Evolutionary conservation across 2,329 filamentous ascomycete genomes (phyloP).

Genomic region (Monilinia fructigena): DNA sequence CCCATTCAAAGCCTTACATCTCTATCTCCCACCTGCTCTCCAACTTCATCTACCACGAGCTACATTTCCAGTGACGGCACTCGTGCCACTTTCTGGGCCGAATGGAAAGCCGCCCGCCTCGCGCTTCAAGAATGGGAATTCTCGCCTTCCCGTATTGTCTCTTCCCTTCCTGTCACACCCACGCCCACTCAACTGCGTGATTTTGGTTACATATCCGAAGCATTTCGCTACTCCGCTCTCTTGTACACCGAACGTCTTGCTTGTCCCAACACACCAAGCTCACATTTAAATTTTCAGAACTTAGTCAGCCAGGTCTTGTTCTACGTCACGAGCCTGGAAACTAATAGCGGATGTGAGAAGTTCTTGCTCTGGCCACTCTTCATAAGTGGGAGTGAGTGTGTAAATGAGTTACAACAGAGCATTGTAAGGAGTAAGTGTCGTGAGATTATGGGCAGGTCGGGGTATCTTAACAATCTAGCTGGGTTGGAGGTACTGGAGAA

Average conservation of each 20-base stretch:
- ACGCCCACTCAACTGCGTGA: conserved; percentile 67
- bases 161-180: conserved; percentile 50
- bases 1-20: conserved; percentile 29
- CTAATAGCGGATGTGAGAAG: conserved; percentile 72
- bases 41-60: not conserved
- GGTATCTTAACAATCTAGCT: conserved; percentile 90
- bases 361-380: conserved; percentile 94
- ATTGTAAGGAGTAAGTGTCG: conserved; percentile 77
- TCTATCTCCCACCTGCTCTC: conserved; percentile 40
- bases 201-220: conserved; percentile 79
- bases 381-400: conserved; percentile 84
- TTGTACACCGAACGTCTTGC: conserved; percentile 88
- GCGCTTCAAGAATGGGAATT: conserved; percentile 82
- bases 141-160: conserved; percentile 52
- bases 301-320: conserved; percentile 79
- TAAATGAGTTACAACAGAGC: conserved; percentile 74
- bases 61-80: conserved; percentile 51
- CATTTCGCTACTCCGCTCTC: conserved; percentile 84
- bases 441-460: conserved; percentile 83
- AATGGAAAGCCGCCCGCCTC: conserved; percentile 78
- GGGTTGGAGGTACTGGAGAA: conserved; percentile 83
- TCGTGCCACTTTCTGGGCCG: conserved; percentile 71
- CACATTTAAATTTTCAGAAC: conserved; percentile 75
- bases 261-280: conserved; percentile 69
- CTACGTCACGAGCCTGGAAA: conserved; percentile 77